Base-by-base conservation (phyloP, 768 basidiomycete species). In the Boletus subparvulus region DNA sequence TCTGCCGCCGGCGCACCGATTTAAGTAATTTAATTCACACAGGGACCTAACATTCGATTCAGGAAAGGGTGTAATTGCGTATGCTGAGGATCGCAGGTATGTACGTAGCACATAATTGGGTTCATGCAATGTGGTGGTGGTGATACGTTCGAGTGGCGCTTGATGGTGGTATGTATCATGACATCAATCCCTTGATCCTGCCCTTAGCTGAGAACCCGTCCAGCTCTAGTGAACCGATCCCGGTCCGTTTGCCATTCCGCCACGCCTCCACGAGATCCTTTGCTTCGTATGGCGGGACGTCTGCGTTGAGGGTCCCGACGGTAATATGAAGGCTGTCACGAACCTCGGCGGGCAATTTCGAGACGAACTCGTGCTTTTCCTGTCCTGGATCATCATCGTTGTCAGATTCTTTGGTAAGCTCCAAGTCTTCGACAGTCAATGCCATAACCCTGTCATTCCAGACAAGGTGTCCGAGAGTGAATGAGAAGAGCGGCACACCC, bases 381-480 rank as follows among this genome's bases (percentile, higher is more conserved):
- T 75, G 73, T 13, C 67, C 67, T 8, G 17, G n/a, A 28, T 73
- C 70, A 3, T 52, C 65, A 14, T 65, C 67, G 3, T 66, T 73
- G 3, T 67, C 65, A 5, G 60, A 65, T 16, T 63, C 75, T 0
- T 70, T 60, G 6, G 66, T 72, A 4, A 82, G 66, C 8, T 60
- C 56, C 12, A 97, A 57, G 47, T 83, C 77, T 2, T 86, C 85
- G 32, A 97, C 82, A 0, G 85, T 83, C 11, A 90, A 65, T 3
- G 90, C 87, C 91, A 98, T 93, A 8, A 93, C 83, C 30, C 88
- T 74, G 24, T 80, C 80, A 61, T 94, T 83, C 84, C 88, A 94
- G 12, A 94, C 72, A 13, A 96, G 70, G 50, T 78, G 70, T 6
- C 80, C 79, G 16, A 97, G 74, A 33, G 68, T 75, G 61, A 88